Percentiles rank a stretch among this genome's conserved stretches.
These are phyloP conservation scores for Solanum rostratum DNA, from an alignment of 257 asterid species.

Conservation along the genomic window DNA sequence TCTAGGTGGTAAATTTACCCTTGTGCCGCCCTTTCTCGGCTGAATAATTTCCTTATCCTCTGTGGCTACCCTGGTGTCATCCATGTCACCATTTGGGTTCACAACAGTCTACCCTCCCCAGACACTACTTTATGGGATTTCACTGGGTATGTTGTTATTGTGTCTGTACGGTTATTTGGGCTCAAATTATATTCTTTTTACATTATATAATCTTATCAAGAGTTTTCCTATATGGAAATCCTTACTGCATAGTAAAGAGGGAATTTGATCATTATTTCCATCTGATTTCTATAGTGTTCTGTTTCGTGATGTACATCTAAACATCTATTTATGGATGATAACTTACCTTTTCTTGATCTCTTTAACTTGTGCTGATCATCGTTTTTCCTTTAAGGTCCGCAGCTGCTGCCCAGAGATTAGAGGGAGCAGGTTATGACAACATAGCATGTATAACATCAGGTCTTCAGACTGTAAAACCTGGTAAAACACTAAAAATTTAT, in stretches of 20 bases:
- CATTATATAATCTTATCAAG: neutral
- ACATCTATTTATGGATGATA: neutral
- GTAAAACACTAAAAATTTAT: constrained; percentile 13
- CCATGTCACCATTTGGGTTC: too few species aligned
- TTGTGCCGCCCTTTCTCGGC: too few species aligned
- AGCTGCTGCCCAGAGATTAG: constrained; percentile 68
- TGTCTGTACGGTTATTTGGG: neutral
- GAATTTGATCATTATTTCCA: neutral
- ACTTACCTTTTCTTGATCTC: neutral
- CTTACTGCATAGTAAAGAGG: neutral
- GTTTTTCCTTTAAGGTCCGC: constrained; percentile 44
- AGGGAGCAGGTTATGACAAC: constrained; percentile 57
- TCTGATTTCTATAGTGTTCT: neutral
- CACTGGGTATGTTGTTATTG: too few species aligned
- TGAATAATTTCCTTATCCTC: too few species aligned
- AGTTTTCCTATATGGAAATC: neutral
- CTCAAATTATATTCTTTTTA: neutral
- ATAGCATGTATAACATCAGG: constrained; percentile 86
- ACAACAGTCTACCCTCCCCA: too few species aligned
- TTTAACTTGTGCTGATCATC: neutral
- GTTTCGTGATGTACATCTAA: neutral
- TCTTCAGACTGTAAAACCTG: constrained; percentile 72
- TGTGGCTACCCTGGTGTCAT: too few species aligned
- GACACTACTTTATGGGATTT: too few species aligned
- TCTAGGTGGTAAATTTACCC: too few species aligned